Conservation (phyloP, 106 monocot genomes). For the Allium cepa region DNA sequence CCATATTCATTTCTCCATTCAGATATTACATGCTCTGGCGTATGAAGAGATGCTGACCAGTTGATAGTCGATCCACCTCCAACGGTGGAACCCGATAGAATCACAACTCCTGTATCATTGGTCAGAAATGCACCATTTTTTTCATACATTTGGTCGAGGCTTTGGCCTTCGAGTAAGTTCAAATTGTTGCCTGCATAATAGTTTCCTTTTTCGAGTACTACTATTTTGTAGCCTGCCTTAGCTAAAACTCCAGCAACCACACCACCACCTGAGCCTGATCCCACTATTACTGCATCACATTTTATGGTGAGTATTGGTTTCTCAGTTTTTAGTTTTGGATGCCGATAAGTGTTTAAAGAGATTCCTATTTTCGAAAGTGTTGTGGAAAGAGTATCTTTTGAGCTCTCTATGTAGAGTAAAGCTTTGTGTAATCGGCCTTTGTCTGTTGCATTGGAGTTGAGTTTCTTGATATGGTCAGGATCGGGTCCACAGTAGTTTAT, state of each 20-base stretch:
- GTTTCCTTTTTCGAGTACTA: constrained; percentile 55
- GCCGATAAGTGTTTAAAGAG: constrained; percentile 1
- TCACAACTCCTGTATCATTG: constrained; percentile 13
- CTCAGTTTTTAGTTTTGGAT: background rate
- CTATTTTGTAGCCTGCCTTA: constrained; percentile 40
- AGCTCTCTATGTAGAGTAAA: constrained; percentile 13
- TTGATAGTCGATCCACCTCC: constrained; percentile 60
- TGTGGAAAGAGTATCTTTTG: constrained; percentile 4
- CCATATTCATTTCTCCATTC: constrained; percentile 42
- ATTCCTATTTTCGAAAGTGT: constrained; percentile 11
- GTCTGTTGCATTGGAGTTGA: background rate
- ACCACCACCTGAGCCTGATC: constrained; percentile 56
- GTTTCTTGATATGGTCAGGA: background rate
- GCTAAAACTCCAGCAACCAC: constrained; percentile 53
- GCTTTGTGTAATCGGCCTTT: constrained; percentile 12
- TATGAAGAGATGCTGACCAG: constrained; percentile 49
- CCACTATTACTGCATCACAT: constrained; percentile 49
- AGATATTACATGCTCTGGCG: constrained; percentile 28
- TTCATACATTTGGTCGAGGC: constrained; percentile 40
- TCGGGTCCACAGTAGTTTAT: constrained; percentile 49
- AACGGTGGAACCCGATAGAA: constrained; percentile 44
- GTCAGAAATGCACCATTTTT: constrained; percentile 22
- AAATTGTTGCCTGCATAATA: constrained; percentile 21
- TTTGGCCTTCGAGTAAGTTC: constrained; percentile 25
- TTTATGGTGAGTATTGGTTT: constrained; percentile 21